Evolutionary conservation across 192 early-diverging fungal genomes (phyloP).

Genomic region (Geranomyces variabilis): DNA sequence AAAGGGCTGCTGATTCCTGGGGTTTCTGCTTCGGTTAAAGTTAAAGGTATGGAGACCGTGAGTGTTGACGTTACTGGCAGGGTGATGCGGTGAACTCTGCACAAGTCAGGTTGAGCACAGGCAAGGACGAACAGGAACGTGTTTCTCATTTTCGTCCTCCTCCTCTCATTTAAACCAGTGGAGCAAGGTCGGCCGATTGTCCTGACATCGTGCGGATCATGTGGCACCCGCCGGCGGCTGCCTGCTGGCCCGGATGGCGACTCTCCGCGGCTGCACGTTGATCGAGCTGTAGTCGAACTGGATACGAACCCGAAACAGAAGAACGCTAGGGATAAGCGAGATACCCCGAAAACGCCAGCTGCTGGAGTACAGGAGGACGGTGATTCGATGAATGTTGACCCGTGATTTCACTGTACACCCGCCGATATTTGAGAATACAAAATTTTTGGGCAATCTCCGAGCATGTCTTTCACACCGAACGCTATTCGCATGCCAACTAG

Average conservation of each 20-base stretch:
- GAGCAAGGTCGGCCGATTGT: neutral
- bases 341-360: too few relatives aligned
- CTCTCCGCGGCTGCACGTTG: conserved; percentile 2
- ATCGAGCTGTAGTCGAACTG: neutral
- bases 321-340: neutral
- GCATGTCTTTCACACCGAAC: too few relatives aligned
- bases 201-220: neutral
- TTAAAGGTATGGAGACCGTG: neutral
- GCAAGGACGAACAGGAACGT: too few relatives aligned
- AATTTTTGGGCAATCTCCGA: too few relatives aligned
- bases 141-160: neutral
- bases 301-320: neutral
- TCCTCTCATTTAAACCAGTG: neutral
- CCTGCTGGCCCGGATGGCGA: neutral
- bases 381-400: too few relatives aligned
- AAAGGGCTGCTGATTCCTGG: conserved; percentile 55
- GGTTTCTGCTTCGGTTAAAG: conserved; percentile 40
- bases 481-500: too few relatives aligned
- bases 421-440: too few relatives aligned
- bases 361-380: too few relatives aligned
- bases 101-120: too few relatives aligned
- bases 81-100: too few relatives aligned
- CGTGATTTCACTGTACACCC: too few relatives aligned
- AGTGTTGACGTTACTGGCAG: neutral
- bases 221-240: neutral